These are phyloP conservation scores for Akebia trifoliata DNA, from an alignment of 164 flowering plant genomes.

Conservation along the genomic window DNA sequence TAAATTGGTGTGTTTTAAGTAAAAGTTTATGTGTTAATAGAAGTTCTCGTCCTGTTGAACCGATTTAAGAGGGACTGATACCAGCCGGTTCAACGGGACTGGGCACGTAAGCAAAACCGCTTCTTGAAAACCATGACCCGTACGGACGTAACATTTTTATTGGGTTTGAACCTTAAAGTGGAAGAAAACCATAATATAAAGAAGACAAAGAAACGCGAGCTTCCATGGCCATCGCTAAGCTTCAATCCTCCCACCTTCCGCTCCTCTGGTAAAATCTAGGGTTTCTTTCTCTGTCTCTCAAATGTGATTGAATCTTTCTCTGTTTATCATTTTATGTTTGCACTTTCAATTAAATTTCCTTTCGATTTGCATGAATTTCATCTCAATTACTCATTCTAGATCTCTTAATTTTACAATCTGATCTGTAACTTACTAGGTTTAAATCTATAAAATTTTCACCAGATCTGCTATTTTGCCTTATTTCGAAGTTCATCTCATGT, in stretches of 20 bases:
- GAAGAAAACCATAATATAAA: background rate
- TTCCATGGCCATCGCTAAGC: constrained; percentile 1
- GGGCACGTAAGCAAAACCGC: too few relatives aligned
- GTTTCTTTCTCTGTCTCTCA: background rate
- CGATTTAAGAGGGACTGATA: too few relatives aligned
- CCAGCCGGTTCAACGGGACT: too few relatives aligned
- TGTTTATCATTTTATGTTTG: background rate
- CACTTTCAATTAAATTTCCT: constrained; percentile 2
- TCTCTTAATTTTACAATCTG: background rate
- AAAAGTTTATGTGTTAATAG: too few relatives aligned
- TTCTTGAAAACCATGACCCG: too few relatives aligned
- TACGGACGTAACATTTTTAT: too few relatives aligned
- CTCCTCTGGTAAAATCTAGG: background rate
- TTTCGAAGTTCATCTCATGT: background rate
- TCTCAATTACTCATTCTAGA: background rate
- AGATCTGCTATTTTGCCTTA: constrained; percentile 8
- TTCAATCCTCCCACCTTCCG: background rate
- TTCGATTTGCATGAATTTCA: background rate
- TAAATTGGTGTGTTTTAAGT: too few relatives aligned
- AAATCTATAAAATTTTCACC: constrained; percentile 6
- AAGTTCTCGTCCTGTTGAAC: too few relatives aligned
- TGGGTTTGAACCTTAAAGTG: too few relatives aligned
- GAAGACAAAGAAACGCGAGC: background rate
- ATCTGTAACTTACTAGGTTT: constrained; percentile 1
- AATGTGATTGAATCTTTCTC: background rate